Percentiles rank a stretch among this genome's conserved stretches.
These are phyloP conservation scores for Parietichytrium sp. DNA, from an alignment of 108 stramenopile species.

Conservation along the genomic window DNA sequence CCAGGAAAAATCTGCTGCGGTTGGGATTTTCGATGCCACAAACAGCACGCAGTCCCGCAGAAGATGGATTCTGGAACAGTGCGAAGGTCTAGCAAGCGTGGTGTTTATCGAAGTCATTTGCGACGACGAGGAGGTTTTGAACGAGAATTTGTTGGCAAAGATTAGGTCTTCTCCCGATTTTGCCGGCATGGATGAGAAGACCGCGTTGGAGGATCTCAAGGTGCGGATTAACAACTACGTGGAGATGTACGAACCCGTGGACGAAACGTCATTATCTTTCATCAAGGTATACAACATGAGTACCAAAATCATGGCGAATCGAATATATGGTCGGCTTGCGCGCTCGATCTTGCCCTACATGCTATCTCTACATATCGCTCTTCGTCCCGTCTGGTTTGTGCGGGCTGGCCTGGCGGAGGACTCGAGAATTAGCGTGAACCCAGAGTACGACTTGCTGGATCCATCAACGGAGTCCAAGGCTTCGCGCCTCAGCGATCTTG, in stretches of 20 bases:
- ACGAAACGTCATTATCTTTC: slow-evolving; percentile 29
- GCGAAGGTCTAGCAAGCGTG: slow-evolving; percentile 19
- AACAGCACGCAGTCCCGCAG: slow-evolving; percentile 27
- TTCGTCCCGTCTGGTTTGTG: slow-evolving; percentile 35
- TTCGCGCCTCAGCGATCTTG: slow-evolving; percentile 13
- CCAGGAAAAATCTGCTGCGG: background rate
- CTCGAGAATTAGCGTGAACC: background rate
- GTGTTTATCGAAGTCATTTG: slow-evolving; percentile 40
- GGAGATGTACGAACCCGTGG: slow-evolving; percentile 36
- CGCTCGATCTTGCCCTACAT: slow-evolving; percentile 5
- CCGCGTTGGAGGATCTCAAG: slow-evolving; percentile 12
- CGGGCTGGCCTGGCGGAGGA: slow-evolving; percentile 19
- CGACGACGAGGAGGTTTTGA: slow-evolving; percentile 7
- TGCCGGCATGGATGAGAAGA: background rate
- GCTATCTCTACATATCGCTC: slow-evolving; percentile 34
- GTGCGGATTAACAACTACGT: slow-evolving; percentile 11
- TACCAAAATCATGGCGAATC: background rate
- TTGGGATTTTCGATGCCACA: slow-evolving; percentile 44
- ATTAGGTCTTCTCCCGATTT: slow-evolving; percentile 44
- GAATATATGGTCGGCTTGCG: slow-evolving; percentile 29
- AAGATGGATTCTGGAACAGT: background rate
- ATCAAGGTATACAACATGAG: slow-evolving; percentile 41
- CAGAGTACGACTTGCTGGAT: slow-evolving; percentile 35
- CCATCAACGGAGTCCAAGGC: slow-evolving; percentile 38
- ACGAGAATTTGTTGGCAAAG: slow-evolving; percentile 2